These are phyloP conservation scores for Passiflora organensis DNA, from an alignment of 345 rosid genomes.

Conservation along the genomic window DNA sequence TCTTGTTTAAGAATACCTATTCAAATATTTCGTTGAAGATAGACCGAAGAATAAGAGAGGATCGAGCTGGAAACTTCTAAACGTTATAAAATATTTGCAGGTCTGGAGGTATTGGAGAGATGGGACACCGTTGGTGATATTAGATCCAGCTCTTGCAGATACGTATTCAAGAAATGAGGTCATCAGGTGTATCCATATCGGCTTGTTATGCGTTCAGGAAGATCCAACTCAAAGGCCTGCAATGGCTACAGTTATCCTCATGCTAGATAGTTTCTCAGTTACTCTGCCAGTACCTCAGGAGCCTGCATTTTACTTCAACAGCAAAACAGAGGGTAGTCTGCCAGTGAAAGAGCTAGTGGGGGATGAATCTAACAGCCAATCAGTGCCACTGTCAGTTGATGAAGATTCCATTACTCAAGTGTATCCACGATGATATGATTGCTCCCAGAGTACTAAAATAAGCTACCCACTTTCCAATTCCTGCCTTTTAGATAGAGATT, in stretches of 20 bases:
- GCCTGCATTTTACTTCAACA: conserved; percentile 1
- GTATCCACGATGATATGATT: too few species aligned
- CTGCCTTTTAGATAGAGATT: too few species aligned
- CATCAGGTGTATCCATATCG: conserved; percentile 20
- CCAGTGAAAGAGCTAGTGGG: neutral
- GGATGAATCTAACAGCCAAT: too few species aligned
- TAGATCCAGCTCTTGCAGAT: conserved; percentile 11
- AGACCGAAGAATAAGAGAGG: too few species aligned
- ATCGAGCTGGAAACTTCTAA: too few species aligned
- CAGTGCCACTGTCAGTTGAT: too few species aligned
- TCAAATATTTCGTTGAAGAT: too few species aligned
- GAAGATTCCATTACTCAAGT: too few species aligned
- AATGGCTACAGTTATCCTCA: conserved; percentile 3
- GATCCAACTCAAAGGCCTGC: neutral
- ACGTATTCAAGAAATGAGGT: conserved; percentile 5
- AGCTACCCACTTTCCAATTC: too few species aligned
- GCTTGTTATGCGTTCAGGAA: conserved; percentile 9
- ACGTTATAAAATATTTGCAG: conserved; percentile 1
- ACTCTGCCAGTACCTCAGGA: neutral
- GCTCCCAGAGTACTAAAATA: too few species aligned
- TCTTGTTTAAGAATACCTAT: neutral
- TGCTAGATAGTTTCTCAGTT: neutral
- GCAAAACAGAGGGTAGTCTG: neutral
- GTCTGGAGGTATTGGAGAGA: conserved; percentile 22
- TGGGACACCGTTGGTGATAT: conserved; percentile 12